Percentiles rank a stretch among this genome's conserved stretches.
Evolutionary conservation across 106 monocot genomes (phyloP).

Genomic region (Platanthera guangdongensis): DNA sequence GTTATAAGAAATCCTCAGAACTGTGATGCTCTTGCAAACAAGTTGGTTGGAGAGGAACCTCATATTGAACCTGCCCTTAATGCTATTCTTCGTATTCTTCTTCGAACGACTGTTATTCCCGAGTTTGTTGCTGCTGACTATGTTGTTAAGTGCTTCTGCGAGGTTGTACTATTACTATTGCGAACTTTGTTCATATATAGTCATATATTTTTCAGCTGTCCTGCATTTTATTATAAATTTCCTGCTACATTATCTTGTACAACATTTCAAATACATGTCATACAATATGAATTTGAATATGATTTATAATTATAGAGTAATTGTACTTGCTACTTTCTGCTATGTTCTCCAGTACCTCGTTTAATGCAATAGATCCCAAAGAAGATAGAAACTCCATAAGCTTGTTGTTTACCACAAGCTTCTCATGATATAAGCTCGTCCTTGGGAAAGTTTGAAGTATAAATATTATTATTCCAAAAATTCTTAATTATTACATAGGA

Average conservation of each 20-base stretch:
- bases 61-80: slow-evolving; percentile 78
- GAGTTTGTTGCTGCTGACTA: slow-evolving; percentile 89
- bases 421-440: neutral
- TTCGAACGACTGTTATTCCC: slow-evolving; percentile 54
- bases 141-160: slow-evolving; percentile 89
- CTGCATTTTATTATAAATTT: neutral
- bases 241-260: neutral
- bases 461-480: neutral
- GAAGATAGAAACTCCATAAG: neutral
- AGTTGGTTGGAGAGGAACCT: slow-evolving; percentile 84
- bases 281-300: neutral
- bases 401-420: neutral
- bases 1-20: slow-evolving; percentile 71
- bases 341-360: neutral
- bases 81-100: slow-evolving; percentile 69
- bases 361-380: neutral
- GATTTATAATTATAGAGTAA: neutral
- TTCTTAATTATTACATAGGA: no score
- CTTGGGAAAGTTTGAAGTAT: neutral
- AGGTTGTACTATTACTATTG: slow-evolving; percentile 40
- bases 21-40: slow-evolving; percentile 51
- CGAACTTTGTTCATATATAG: neutral
- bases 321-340: neutral
- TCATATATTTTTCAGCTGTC: neutral
- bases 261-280: neutral